Conservation (phyloP, 805 yeast species). For the Cyberlindnera bimundalis region DNA sequence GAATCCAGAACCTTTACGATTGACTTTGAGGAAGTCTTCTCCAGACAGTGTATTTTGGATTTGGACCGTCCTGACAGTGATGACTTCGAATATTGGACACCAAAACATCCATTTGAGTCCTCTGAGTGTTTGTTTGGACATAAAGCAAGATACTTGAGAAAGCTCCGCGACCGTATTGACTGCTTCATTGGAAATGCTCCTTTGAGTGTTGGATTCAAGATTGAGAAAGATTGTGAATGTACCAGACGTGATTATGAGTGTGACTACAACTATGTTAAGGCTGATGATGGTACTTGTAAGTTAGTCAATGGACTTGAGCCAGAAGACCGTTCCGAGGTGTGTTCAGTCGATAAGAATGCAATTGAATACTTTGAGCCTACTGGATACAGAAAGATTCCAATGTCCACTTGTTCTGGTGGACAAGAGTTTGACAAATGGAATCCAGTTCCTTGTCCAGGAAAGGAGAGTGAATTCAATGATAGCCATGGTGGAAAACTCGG, state of each 20-base stretch:
- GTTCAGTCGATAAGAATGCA: constrained; percentile 48
- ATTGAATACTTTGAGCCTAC: constrained; percentile 82
- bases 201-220: constrained; percentile 51
- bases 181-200: constrained; percentile 66
- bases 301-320: constrained; percentile 69
- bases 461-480: constrained; percentile 54
- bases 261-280: constrained; percentile 77
- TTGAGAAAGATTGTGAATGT: constrained; percentile 72
- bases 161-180: constrained; percentile 45
- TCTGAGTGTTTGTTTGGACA: constrained; percentile 72
- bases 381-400: constrained; percentile 84
- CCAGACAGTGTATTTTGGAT: constrained; percentile 53
- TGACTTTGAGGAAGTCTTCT: constrained; percentile 51
- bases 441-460: constrained; percentile 86
- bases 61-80: constrained; percentile 39
- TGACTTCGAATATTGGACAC: constrained; percentile 66
- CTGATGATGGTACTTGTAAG: constrained; percentile 79
- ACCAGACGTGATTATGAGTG: constrained; percentile 89
- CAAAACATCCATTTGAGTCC: constrained; percentile 49
- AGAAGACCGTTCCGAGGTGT: constrained; percentile 57
- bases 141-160: constrained; percentile 54
- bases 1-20: constrained; percentile 45
- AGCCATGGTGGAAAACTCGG: constrained; percentile 47
- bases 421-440: constrained; percentile 60
- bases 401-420: constrained; percentile 87